Percentiles rank a stretch among this genome's conserved stretches.
These are phyloP conservation scores for Elaeis oleifera DNA, from an alignment of 202 grass and related monocot genomes.

Conservation along the genomic window DNA sequence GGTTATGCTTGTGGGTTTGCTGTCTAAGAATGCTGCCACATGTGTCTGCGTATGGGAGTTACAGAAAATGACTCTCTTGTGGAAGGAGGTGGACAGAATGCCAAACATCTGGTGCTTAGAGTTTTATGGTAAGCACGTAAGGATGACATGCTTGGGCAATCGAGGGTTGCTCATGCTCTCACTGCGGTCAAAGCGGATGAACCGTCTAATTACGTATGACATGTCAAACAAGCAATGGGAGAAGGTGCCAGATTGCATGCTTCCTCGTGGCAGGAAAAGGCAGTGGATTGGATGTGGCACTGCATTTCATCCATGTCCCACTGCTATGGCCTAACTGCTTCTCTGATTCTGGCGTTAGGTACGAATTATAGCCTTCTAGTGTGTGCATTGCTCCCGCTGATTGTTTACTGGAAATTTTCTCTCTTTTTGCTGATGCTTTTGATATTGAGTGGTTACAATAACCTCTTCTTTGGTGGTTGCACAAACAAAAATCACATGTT, in stretches of 20 bases:
- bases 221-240: constrained; percentile 70
- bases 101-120: constrained; percentile 99
- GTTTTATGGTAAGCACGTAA: constrained; percentile 95
- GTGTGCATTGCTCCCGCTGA: background rate
- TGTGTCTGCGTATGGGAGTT: constrained; percentile 96
- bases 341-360: background rate
- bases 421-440: too few species aligned
- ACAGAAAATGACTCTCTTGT: constrained; percentile 98
- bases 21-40: constrained; percentile 83
- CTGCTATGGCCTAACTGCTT: constrained; percentile 55
- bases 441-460: too few species aligned
- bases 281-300: constrained; percentile 84
- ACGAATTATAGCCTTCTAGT: constrained; percentile 1
- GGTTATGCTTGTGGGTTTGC: constrained; percentile 79
- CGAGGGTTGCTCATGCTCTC: constrained; percentile 92
- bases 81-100: constrained; percentile 99
- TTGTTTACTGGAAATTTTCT: too few species aligned
- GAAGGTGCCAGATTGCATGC: constrained; percentile 66
- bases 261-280: constrained; percentile 48
- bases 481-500: too few species aligned
- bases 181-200: constrained; percentile 66
- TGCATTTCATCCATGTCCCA: constrained; percentile 58
- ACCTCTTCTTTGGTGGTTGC: too few species aligned
- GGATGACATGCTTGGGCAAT: constrained; percentile 95
- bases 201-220: constrained; percentile 73